These are phyloP conservation scores for Backusella sp. DNA, from an alignment of 192 early-diverging fungal genomes.

Conservation along the genomic window DNA sequence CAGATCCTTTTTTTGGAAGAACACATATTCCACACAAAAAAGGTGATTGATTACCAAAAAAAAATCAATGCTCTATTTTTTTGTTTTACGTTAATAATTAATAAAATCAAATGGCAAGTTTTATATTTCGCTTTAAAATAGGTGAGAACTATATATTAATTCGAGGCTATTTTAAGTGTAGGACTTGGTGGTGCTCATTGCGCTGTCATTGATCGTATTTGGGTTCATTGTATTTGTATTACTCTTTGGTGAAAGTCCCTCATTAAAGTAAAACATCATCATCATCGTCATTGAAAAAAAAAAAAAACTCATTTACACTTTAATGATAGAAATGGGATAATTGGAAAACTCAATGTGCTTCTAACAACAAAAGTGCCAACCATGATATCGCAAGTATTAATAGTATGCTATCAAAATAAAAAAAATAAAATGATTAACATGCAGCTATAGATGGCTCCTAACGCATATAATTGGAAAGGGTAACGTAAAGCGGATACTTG, in stretches of 20 bases:
- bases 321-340: slow-evolving; percentile 23
- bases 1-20: no score
- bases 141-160: neutral
- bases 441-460: neutral
- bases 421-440: neutral
- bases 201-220: slow-evolving; percentile 13
- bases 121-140: neutral
- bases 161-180: neutral
- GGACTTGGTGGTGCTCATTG: neutral
- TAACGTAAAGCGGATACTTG: neutral
- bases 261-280: slow-evolving; percentile 17
- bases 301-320: neutral
- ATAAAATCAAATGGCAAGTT: slow-evolving; percentile 2
- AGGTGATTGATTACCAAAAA: neutral
- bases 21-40: no score
- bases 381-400: slow-evolving; percentile 17
- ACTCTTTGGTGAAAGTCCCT: slow-evolving; percentile 33
- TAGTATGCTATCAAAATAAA: neutral
- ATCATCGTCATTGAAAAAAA: slow-evolving; percentile 6
- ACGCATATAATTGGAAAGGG: slow-evolving; percentile 11
- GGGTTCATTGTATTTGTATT: slow-evolving; percentile 25
- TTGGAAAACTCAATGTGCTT: slow-evolving; percentile 21
- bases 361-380: slow-evolving; percentile 15
- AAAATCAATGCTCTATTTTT: neutral
- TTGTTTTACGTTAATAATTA: no score